Evolutionary conservation across 345 rosid genomes (phyloP), one percentile per base, ranked within the genome.

Genomic region (Reutealis trisperma): DNA sequence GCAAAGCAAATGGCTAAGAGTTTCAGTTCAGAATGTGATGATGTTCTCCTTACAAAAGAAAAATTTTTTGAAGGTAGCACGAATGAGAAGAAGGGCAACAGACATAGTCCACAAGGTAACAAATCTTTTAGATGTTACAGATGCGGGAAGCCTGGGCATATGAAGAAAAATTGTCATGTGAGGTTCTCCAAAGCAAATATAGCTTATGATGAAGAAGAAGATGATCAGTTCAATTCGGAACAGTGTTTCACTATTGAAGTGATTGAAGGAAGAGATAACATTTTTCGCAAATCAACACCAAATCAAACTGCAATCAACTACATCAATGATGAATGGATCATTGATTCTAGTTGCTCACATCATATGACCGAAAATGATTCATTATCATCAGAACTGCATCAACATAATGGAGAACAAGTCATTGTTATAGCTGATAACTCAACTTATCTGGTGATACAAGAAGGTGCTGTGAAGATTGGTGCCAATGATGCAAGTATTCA

Each of bases 221-320:
- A n/a, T 45, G 8, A 76, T 44, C 51, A 59, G 30, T 52, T 22
- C 8, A 76, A 59, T 0, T 76, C 34, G 67, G 67, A 76, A 13
- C 5, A 67, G 2, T 67, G 67, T 9, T 58, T 76, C n/a, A n/a
- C n/a, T n/a, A n/a, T n/a, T n/a, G n/a, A n/a, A n/a, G n/a, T n/a
- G n/a, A n/a, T n/a, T n/a, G n/a, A n/a, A n/a, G n/a, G n/a, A n/a
- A n/a, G n/a, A n/a, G n/a, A n/a, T n/a, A n/a, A n/a, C n/a, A n/a
- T n/a, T n/a, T n/a, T n/a, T n/a, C n/a, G n/a, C n/a, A n/a, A n/a
- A n/a, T n/a, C n/a, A n/a, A n/a, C n/a, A n/a, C n/a, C n/a, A n/a
- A n/a, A n/a, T 15, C 21, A 52, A 52, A 15, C 16, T 52, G 14
- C 8, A 13, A 19, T 52, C 2, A 52, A 52, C 14, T 52, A 52